A percentile compares a stretch with the other conserved stretches of the same genome.
Conservation (phyloP, 495 filamentous ascomycete species). For the Aspergillus nidulans region DNA sequence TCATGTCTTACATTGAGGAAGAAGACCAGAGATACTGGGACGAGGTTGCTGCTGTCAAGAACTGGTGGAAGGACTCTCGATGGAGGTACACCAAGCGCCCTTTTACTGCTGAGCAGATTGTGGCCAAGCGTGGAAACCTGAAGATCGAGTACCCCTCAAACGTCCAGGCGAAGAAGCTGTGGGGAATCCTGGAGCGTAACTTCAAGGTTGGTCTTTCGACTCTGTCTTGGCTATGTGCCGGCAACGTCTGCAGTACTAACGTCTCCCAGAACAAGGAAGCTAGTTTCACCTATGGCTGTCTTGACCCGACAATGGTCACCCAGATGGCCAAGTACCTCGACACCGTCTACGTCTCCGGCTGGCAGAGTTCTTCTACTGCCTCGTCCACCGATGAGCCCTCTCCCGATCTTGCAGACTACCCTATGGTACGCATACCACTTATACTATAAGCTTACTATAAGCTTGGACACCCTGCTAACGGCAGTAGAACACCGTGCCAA, state of each 20-base stretch:
- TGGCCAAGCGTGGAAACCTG: slow-evolving; percentile 85
- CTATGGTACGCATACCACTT: slow-evolving; percentile 62
- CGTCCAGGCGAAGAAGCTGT: slow-evolving; percentile 85
- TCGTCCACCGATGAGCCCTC: slow-evolving; percentile 92
- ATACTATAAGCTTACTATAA: too few relatives aligned
- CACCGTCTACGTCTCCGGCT: slow-evolving; percentile 97
- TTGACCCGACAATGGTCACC: slow-evolving; percentile 96
- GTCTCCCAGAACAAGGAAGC: slow-evolving; percentile 65
- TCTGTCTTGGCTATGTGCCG: neutral
- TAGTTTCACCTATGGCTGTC: slow-evolving; percentile 92
- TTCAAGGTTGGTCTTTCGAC: slow-evolving; percentile 59
- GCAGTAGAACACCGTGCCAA: slow-evolving; percentile 85
- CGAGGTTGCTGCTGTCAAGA: slow-evolving; percentile 81
- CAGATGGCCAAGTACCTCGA: slow-evolving; percentile 99
- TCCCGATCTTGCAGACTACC: slow-evolving; percentile 97
- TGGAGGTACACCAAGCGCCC: slow-evolving; percentile 91
- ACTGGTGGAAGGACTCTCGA: slow-evolving; percentile 89
- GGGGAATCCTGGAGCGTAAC: slow-evolving; percentile 78
- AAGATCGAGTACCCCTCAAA: slow-evolving; percentile 92
- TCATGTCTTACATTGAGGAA: slow-evolving; percentile 53
- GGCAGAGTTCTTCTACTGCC: slow-evolving; percentile 96
- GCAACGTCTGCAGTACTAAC: neutral
- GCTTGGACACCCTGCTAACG: slow-evolving; percentile 1
- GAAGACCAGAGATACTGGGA: slow-evolving; percentile 76
- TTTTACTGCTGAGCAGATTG: slow-evolving; percentile 95